phyloP scores from a whole-genome alignment of 139 green algal species.

The Closterium sp. region DNA sequence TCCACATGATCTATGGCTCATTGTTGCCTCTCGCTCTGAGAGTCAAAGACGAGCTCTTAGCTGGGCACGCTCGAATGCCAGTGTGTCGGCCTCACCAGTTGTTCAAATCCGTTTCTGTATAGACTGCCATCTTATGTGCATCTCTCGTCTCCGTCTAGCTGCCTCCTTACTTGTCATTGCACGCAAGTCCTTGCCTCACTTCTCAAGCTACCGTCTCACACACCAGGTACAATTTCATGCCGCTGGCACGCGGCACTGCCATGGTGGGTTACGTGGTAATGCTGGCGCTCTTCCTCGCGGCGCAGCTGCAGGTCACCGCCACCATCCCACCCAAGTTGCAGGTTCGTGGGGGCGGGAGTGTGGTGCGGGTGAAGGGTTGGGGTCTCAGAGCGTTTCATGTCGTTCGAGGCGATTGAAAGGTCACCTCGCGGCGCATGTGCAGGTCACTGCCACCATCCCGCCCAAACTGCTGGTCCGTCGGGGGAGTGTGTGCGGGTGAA shows the following conservation, averaged over 20 bases:
- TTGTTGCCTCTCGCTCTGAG: no score
- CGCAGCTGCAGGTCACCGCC: constrained; percentile 70
- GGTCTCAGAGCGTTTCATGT: no score
- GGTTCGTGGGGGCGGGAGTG: neutral
- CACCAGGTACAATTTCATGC: constrained; percentile 93
- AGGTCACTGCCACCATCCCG: constrained; percentile 63
- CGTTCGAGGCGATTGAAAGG: neutral
- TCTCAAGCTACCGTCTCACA: neutral
- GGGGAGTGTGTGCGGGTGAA: neutral
- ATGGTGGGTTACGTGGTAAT: constrained; percentile 80
- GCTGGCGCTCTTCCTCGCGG: constrained; percentile 79
- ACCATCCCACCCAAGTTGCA: constrained; percentile 67
- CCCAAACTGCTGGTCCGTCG: constrained; percentile 36
- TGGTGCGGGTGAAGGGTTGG: neutral
- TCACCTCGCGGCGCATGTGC: neutral
- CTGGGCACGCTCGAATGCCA: no score
- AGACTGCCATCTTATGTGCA: no score
- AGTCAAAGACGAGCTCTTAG: no score
- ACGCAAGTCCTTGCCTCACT: no score
- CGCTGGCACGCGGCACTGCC: constrained; percentile 82
- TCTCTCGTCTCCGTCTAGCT: no score
- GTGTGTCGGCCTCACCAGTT: no score
- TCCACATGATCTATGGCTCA: no score
- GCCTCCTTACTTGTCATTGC: no score
- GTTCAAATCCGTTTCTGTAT: no score